These are phyloP conservation scores for Daedalea quercina DNA, from an alignment of 768 basidiomycete species.

Conservation along the genomic window DNA sequence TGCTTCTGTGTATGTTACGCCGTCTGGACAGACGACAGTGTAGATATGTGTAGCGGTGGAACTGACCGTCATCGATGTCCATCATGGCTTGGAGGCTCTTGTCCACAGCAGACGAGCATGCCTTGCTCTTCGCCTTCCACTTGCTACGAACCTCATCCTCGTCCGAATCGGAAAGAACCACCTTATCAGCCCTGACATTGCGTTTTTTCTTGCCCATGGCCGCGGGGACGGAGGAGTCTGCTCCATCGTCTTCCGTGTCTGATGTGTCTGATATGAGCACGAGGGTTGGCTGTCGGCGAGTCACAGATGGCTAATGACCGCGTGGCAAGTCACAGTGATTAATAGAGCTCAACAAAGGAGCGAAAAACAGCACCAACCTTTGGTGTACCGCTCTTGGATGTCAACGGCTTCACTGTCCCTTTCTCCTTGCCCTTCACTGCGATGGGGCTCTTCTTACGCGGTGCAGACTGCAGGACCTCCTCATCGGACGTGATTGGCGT, in stretches of 20 bases:
- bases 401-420: not conserved
- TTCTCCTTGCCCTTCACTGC: conserved; percentile 2
- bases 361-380: too few species aligned
- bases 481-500: conserved; percentile 17
- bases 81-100: conserved; percentile 52
- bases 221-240: not conserved
- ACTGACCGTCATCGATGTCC: conserved; percentile 70
- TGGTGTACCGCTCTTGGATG: too few species aligned
- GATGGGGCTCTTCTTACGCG: conserved; percentile 1
- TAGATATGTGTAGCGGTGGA: not conserved
- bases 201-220: conserved; percentile 3
- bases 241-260: conserved; percentile 26
- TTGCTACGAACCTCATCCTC: conserved; percentile 26
- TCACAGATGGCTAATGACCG: too few species aligned
- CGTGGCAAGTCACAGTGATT: too few species aligned
- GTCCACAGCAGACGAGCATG: conserved; percentile 32
- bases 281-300: too few species aligned
- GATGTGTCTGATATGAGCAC: conserved; percentile 23
- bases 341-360: too few species aligned
- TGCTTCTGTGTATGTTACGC: too few species aligned
- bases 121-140: conserved; percentile 25
- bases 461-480: not conserved
- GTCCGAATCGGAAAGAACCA: conserved; percentile 55
- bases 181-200: conserved; percentile 31
- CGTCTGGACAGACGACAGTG: too few species aligned